Conservation (phyloP, 352 stramenopile species). For the Phytophthora europaea region DNA sequence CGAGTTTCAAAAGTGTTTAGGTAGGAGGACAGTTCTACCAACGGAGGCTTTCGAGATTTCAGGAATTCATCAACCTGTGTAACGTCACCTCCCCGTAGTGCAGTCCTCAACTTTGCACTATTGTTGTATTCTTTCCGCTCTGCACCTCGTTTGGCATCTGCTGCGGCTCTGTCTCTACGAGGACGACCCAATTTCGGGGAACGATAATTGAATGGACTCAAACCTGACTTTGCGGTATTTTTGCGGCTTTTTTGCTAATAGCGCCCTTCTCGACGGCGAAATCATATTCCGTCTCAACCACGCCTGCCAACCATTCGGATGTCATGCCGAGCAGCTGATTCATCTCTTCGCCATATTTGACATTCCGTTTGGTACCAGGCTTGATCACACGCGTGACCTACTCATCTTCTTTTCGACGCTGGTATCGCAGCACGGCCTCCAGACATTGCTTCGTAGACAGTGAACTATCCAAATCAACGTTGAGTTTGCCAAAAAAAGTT, state of each 20-base stretch:
- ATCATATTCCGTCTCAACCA: background rate
- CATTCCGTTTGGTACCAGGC: background rate
- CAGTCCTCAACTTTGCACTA: background rate
- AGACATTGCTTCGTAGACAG: conserved; percentile 9
- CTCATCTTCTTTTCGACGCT: background rate
- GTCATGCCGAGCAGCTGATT: background rate
- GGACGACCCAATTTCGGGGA: background rate
- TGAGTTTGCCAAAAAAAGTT: conserved; percentile 13
- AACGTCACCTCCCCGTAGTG: background rate
- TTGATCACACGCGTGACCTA: background rate
- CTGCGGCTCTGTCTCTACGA: background rate
- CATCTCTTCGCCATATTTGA: background rate
- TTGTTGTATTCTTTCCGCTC: background rate
- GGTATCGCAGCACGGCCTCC: background rate
- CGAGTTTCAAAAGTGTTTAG: background rate
- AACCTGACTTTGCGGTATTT: background rate
- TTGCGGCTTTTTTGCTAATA: background rate
- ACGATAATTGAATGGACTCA: background rate
- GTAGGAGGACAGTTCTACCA: background rate
- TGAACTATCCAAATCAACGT: conserved; percentile 4
- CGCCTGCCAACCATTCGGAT: background rate
- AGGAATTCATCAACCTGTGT: background rate
- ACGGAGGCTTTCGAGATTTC: background rate
- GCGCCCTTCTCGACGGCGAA: background rate
- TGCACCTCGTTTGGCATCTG: background rate